These are phyloP conservation scores for Pseudozyma sp. DNA, from an alignment of 1,284 basidiomycete genomes.

Conservation along the genomic window DNA sequence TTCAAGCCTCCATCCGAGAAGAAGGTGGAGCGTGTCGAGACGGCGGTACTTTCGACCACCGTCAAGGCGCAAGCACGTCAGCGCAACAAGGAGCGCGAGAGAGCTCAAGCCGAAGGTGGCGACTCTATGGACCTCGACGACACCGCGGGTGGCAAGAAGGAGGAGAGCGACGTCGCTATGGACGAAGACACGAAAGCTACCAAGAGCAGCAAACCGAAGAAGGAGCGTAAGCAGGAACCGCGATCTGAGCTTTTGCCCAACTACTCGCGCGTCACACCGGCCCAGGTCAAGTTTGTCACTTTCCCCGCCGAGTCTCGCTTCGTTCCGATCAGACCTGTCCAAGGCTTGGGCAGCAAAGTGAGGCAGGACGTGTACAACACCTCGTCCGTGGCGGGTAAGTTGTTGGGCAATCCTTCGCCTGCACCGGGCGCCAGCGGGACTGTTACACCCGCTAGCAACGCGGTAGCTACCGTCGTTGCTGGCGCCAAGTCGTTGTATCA, in stretches of 20 bases:
- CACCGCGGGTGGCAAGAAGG: constrained; percentile 29
- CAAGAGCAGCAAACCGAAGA: constrained; percentile 36
- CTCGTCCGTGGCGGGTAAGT: constrained; percentile 47
- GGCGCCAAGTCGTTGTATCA: constrained; percentile 33
- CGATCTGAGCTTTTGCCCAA: constrained; percentile 82
- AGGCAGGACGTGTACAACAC: constrained; percentile 58
- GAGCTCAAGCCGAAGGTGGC: constrained; percentile 54
- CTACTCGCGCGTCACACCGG: constrained; percentile 91
- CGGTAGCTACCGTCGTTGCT: background rate
- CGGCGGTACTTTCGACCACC: constrained; percentile 66
- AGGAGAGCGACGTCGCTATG: constrained; percentile 48
- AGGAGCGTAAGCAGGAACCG: constrained; percentile 78
- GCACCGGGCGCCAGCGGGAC: constrained; percentile 55
- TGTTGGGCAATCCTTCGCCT: constrained; percentile 56
- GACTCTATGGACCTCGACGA: constrained; percentile 63
- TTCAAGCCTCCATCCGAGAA: constrained; percentile 64
- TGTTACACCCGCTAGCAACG: constrained; percentile 41
- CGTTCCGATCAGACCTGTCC: constrained; percentile 86
- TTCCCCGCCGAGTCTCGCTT: constrained; percentile 85
- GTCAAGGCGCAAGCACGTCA: constrained; percentile 67
- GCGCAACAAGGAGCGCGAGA: constrained; percentile 62
- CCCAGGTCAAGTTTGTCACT: constrained; percentile 84
- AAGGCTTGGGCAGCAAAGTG: constrained; percentile 43
- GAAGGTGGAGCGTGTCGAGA: constrained; percentile 68
- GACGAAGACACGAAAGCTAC: constrained; percentile 49